Evolutionary conservation across 139 green algal genomes (phyloP), one percentile per base, ranked within the genome.

Genomic region (Picochlorum costavermella): DNA sequence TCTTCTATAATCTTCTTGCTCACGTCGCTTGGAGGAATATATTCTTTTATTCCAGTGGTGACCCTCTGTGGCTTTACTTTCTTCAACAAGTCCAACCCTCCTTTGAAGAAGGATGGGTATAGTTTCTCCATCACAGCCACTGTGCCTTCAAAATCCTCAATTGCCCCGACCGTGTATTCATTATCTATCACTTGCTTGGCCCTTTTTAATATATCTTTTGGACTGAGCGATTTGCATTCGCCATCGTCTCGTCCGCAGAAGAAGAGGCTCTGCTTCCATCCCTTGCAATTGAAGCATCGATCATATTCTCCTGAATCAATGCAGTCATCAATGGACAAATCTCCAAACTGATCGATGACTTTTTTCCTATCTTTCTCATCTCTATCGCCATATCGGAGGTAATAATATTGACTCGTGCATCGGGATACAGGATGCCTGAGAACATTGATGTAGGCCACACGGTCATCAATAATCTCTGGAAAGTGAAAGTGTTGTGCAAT

Each of bases 91-190:
- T 31, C 36, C 25, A 23, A 40, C 0, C 13, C 31, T 40, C 60
- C 60, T 56, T 45, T 56, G 29, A 66, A 66, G 12, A 66, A 66
- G n/a, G 45, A 45, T 23, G 60, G 60, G n/a, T 45, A 66, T 31
- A 59, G 60, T 45, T 23, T 26, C 16, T 66, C 36, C 16, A 56
- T 25, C 36, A 66, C 16, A 14, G 51, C 33, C 0, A 53, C 26
- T 0, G 60, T 56, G 31, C 36, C 48, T 25, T 40, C 13, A 23
- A 66, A 28, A 20, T 66, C 25, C n/a, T 66, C 60, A 40, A 28
- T 66, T 2, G 37, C 16, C 5, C 60, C 60, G 11, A 66, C 37
- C n/a, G 33, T 56, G n/a, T 66, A 66, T 28, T 55, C 33, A n/a
- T 20, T 3, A 26, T 66, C 17, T 26, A 66, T 25, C 12, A 26